These are phyloP conservation scores for Flaveria sonorensis DNA, from an alignment of 129 eudicot species.

Conservation along the genomic window DNA sequence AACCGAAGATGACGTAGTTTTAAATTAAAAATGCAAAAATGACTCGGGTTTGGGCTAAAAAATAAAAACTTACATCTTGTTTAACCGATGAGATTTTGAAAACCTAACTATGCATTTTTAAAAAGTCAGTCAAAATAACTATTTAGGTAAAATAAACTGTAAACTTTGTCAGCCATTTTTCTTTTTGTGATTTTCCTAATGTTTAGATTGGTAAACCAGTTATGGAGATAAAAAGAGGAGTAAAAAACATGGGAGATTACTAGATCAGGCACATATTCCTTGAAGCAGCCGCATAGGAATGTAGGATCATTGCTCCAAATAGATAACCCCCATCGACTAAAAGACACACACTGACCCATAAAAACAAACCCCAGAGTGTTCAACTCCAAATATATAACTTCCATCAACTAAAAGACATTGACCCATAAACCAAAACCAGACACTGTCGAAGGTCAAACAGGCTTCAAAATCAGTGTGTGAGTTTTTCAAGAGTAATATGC, in stretches of 20 bases:
- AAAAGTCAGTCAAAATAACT: background rate
- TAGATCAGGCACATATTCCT: conserved; percentile 24
- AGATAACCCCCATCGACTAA: conserved; percentile 23
- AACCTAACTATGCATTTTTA: background rate
- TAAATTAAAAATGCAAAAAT: too few species aligned
- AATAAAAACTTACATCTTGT: too few species aligned
- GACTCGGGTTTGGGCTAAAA: too few species aligned
- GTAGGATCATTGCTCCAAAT: conserved; percentile 29
- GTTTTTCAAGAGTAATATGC: conserved; percentile 14
- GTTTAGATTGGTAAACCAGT: conserved; percentile 7
- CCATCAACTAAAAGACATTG: conserved; percentile 32
- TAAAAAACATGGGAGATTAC: conserved; percentile 19
- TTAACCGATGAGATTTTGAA: too few species aligned
- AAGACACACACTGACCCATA: conserved; percentile 18
- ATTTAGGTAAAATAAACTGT: background rate
- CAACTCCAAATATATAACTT: conserved; percentile 24
- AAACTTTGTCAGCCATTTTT: background rate
- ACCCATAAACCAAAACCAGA: background rate
- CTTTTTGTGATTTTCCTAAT: background rate
- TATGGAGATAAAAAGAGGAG: conserved; percentile 12
- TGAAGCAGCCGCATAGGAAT: conserved; percentile 14
- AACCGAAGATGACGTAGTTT: too few species aligned
- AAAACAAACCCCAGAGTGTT: background rate
- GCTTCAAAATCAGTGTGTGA: background rate
- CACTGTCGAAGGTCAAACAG: conserved; percentile 27